Conservation (phyloP, 2,329 filamentous ascomycete genomes). For the Fusarium poae region DNA sequence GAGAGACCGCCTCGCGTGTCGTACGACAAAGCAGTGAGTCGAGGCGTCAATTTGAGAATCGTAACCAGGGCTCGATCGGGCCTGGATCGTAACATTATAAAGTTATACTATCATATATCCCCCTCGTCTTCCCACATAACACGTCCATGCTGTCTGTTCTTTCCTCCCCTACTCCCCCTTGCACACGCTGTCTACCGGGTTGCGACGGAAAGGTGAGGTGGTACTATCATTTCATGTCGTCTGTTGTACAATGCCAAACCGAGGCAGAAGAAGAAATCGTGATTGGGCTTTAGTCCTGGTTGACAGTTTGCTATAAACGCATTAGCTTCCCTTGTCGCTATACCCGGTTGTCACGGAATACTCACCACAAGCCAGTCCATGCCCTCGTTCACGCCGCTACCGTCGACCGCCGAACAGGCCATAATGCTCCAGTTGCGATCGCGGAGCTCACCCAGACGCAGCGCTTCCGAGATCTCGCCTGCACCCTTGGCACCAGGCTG, state of each 20-base stretch:
- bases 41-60: conserved; percentile 36
- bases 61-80: conserved; percentile 41
- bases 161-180: conserved; percentile 20
- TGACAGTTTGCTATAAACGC: conserved; percentile 53
- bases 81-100: conserved; percentile 47
- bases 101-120: conserved; percentile 46
- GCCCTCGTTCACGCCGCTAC: conserved; percentile 92
- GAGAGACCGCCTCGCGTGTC: background rate
- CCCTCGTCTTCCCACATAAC: conserved; percentile 12
- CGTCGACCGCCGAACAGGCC: conserved; percentile 95
- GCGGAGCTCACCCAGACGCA: conserved; percentile 89
- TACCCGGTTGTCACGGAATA: conserved; percentile 29
- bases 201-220: conserved; percentile 47
- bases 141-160: conserved; percentile 16
- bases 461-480: conserved; percentile 93
- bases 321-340: conserved; percentile 17
- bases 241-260: conserved; percentile 52
- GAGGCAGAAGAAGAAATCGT: conserved; percentile 38
- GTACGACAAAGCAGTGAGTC: background rate
- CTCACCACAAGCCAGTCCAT: conserved; percentile 98
- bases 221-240: conserved; percentile 51
- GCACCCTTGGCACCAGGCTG: conserved; percentile 96
- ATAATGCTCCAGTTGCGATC: conserved; percentile 99
- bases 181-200: conserved; percentile 48
- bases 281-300: conserved; percentile 49